These are phyloP conservation scores for Zostera marina DNA, from an alignment of 116 monocot species.

Conservation along the genomic window DNA sequence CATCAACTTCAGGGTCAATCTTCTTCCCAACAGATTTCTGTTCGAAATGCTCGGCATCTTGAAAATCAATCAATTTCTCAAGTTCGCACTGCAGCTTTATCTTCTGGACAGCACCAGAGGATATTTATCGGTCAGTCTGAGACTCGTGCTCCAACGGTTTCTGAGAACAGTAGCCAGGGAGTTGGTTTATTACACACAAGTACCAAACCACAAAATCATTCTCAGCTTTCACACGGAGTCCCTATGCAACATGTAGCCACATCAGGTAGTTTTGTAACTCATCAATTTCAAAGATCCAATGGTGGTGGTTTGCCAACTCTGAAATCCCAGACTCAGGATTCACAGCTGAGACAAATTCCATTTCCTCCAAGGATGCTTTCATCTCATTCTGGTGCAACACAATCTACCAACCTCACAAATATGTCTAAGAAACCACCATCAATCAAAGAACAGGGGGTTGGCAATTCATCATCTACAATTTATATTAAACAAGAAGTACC, in stretches of 20 bases:
- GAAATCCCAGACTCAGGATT: constrained; percentile 30
- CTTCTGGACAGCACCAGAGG: constrained; percentile 7
- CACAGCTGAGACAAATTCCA: constrained; percentile 18
- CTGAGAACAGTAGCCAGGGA: constrained; percentile 22
- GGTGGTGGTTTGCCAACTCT: constrained; percentile 16
- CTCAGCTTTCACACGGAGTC: constrained; percentile 37
- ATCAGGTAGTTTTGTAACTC: constrained; percentile 21
- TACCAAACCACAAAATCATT: constrained; percentile 39
- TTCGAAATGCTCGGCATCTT: constrained; percentile 15
- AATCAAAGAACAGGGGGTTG: constrained; percentile 34
- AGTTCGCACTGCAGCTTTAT: constrained; percentile 5
- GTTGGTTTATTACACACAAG: constrained; percentile 17
- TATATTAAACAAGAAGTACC: constrained; percentile 41
- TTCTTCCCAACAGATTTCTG: constrained; percentile 26
- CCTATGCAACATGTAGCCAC: constrained; percentile 36
- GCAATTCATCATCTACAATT: constrained; percentile 20
- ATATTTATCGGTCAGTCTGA: too few relatives aligned
- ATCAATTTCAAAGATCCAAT: constrained; percentile 36
- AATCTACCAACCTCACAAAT: constrained; percentile 18
- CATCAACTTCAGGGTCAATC: constrained; percentile 28
- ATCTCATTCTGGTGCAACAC: constrained; percentile 21
- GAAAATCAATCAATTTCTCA: constrained; percentile 16
- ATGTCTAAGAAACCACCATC: constrained; percentile 22
- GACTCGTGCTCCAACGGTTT: constrained; percentile 12
- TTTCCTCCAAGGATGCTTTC: constrained; percentile 29